Evolutionary conservation across 768 basidiomycete genomes (phyloP), one percentile per base, ranked within the genome.

Genomic region (Trametes elegans): DNA sequence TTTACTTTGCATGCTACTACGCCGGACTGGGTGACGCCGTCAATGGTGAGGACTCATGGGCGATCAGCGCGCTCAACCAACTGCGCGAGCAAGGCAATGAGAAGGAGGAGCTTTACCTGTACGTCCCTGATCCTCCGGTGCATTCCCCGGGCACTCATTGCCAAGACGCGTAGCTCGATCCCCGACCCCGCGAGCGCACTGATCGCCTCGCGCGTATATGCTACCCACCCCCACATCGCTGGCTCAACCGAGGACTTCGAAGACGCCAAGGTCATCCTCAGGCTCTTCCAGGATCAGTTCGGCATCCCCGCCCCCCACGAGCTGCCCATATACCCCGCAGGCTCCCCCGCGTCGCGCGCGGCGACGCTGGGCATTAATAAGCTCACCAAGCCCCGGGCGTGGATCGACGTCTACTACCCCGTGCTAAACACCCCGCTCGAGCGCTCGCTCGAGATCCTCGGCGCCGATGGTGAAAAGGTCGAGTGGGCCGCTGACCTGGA

Each of bases 321-420:
- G 5, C 64, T 72, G 18, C 84, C 87, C 18, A 76, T 93, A 48
- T 93, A 79, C 64, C 71, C 82, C n/a, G 89, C 90, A 16, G 92
- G 93, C 5, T 79, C 88, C 21, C 64, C 70, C 5, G 75, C 76
- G 42, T 90, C 88, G 21, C 84, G 84, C 41, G 74, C 79, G 40
- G 82, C 88, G 7, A 92, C 88, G 0, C 73, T 88, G 11, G 67
- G 68, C 19, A 71, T 83, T 27, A 62, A 69, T 6, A 74, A 73
- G 10, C 72, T 79, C 32, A 70, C 62, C 29, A 69, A 68, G 29
- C 87, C 88, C 4, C 77, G 71, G 0, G 89, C 87, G 49, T 93
- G 91, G 91, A 83, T 93, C 52, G 90, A 93, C 61, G 77, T 80
- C 41, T 97, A 98, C 70, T 96, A 88, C 69, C 93, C 95, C 0